These are phyloP conservation scores for Emergomyces orientalis DNA, from an alignment of 2,329 filamentous ascomycete species.

Conservation along the genomic window DNA sequence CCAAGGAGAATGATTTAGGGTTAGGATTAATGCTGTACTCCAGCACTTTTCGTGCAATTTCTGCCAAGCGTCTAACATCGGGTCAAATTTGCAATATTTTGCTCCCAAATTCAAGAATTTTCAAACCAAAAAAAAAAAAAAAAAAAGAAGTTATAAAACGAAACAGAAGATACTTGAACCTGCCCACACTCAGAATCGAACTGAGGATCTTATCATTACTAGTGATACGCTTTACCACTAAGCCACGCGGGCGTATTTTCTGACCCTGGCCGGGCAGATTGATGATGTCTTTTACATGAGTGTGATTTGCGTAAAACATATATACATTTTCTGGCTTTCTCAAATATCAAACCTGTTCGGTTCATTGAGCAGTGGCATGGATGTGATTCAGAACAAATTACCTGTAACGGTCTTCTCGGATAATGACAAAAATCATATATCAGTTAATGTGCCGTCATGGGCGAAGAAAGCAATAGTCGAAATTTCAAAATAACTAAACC, in stretches of 20 bases:
- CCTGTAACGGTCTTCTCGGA: conserved; percentile 13
- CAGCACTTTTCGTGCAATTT: too few species aligned
- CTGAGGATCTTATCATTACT: conserved; percentile 15
- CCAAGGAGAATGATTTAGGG: too few species aligned
- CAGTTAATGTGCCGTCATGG: too few species aligned
- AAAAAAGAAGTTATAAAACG: not conserved
- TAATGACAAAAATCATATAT: not conserved
- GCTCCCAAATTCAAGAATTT: not conserved
- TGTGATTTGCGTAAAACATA: too few species aligned
- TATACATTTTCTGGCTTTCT: too few species aligned
- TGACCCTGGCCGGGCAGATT: not conserved
- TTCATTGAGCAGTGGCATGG: conserved; percentile 7
- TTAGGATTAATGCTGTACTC: too few species aligned
- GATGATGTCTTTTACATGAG: not conserved
- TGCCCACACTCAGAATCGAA: conserved; percentile 15
- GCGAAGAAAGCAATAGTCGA: too few species aligned
- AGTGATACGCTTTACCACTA: conserved; percentile 15
- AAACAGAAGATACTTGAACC: conserved; percentile 4
- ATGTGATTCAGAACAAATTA: conserved; percentile 15
- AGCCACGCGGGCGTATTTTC: conserved; percentile 12
- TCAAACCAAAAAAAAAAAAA: not conserved
- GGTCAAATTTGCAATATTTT: too few species aligned
- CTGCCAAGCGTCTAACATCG: too few species aligned
- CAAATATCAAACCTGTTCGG: not conserved
- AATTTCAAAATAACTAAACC: too few species aligned